Percentiles rank a stretch among this genome's conserved stretches.
These are phyloP conservation scores for Paramarasmius palmivorus DNA, from an alignment of 1,284 basidiomycete genomes.

Conservation along the genomic window DNA sequence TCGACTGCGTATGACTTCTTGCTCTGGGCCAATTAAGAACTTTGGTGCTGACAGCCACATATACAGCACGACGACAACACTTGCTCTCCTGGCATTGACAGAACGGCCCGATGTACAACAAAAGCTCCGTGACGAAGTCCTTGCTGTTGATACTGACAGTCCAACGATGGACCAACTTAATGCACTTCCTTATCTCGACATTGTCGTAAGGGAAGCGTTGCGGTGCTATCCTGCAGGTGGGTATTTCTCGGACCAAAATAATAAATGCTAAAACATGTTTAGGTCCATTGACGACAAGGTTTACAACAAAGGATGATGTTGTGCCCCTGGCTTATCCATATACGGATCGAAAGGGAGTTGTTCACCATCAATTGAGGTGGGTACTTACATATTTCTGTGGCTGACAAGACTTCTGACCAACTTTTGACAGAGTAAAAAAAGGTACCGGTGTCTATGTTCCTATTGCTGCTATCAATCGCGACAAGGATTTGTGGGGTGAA, in stretches of 20 bases:
- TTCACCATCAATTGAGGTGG: conserved; percentile 30
- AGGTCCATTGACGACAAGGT: conserved; percentile 51
- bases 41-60: too few species aligned
- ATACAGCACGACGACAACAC: conserved; percentile 50
- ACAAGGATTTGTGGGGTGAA: conserved; percentile 44
- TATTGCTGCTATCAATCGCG: conserved; percentile 37
- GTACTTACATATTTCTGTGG: neutral
- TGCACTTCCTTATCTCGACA: conserved; percentile 59
- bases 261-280: too few species aligned
- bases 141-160: conserved; percentile 44
- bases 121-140: conserved; percentile 70
- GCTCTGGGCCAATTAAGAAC: too few species aligned
- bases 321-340: conserved; percentile 53
- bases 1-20: conserved; percentile 31
- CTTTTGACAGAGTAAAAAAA: conserved; percentile 39
- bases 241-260: too few species aligned
- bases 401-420: too few species aligned
- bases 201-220: conserved; percentile 69
- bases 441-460: conserved; percentile 38
- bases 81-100: conserved; percentile 66
- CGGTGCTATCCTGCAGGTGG: conserved; percentile 73
- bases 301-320: conserved; percentile 51
- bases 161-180: conserved; percentile 64
- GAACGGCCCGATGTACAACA: conserved; percentile 56
- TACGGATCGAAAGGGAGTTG: conserved; percentile 35